Percentiles rank a stretch among this genome's conserved stretches.
Evolutionary conservation across 352 stramenopile species (phyloP).

Genomic region (Phytophthora rubi): DNA sequence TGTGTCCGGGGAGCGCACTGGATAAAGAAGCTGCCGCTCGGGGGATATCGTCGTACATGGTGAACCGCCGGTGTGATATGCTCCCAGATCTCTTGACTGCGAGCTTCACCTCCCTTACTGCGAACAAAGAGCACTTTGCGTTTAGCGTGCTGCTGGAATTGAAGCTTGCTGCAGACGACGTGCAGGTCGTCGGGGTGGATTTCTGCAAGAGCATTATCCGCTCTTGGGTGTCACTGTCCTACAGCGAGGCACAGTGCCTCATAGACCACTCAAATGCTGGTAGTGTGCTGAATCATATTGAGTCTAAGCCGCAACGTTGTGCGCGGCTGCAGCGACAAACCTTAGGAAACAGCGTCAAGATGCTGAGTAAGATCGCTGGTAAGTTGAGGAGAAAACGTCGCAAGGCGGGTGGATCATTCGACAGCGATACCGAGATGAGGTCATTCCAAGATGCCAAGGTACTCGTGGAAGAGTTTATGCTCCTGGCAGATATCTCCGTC

Average conservation of each 20-base stretch:
- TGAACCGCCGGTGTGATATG: neutral
- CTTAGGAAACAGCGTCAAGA: neutral
- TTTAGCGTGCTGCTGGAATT: neutral
- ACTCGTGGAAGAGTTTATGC: conserved; percentile 99
- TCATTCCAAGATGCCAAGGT: conserved; percentile 81
- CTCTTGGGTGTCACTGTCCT: neutral
- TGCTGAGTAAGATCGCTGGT: neutral
- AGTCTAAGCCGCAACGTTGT: neutral
- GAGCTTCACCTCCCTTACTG: neutral
- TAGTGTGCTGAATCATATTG: neutral
- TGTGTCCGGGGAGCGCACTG: neutral
- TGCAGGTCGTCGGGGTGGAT: neutral
- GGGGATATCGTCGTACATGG: neutral
- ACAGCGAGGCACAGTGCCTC: neutral
- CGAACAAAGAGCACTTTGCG: neutral
- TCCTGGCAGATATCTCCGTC: conserved; percentile 98
- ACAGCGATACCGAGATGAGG: neutral
- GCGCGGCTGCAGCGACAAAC: neutral
- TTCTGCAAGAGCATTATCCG: neutral
- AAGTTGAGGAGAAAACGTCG: neutral
- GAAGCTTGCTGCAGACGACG: neutral
- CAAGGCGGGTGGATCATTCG: neutral
- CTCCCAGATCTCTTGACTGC: neutral
- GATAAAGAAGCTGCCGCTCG: neutral
- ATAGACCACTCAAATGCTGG: neutral